Conservation (phyloP, 192 early-diverging fungal species). For the Coemansia sp. region DNA sequence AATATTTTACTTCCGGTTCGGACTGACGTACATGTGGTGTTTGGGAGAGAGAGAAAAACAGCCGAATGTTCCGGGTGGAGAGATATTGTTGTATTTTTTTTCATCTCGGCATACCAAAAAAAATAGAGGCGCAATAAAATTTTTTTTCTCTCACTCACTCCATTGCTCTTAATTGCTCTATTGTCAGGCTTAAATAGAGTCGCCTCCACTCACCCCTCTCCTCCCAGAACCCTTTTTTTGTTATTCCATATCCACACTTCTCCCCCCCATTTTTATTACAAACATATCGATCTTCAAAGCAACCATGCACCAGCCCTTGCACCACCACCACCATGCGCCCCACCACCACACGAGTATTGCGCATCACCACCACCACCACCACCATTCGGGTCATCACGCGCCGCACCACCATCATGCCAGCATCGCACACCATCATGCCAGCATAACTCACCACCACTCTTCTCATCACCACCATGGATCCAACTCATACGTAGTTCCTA, state of each 20-base stretch:
- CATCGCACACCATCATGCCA: conserved; percentile 20
- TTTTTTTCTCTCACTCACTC: not conserved
- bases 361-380: conserved; percentile 32
- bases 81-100: not conserved
- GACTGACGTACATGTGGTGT: not conserved
- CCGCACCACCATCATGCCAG: conserved; percentile 20
- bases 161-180: not conserved
- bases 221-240: not conserved
- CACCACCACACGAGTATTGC: conserved; percentile 16
- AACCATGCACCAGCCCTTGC: conserved; percentile 15
- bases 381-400: conserved; percentile 22
- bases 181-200: conserved; percentile 1
- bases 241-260: not conserved
- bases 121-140: conserved; percentile 8
- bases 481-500: conserved; percentile 27
- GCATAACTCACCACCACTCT: conserved; percentile 16
- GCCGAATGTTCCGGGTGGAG: conserved; percentile 5
- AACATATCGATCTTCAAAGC: not conserved
- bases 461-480: conserved; percentile 14
- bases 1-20: conserved; percentile 1
- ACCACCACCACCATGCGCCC: conserved; percentile 8
- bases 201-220: not conserved
- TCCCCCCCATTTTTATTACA: not conserved
- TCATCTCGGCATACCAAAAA: not conserved
- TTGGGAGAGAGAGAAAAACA: not conserved